Evolutionary conservation across 257 asterid genomes (phyloP), one percentile per base, ranked within the genome.

Genomic region (Pogostemon cablin): DNA sequence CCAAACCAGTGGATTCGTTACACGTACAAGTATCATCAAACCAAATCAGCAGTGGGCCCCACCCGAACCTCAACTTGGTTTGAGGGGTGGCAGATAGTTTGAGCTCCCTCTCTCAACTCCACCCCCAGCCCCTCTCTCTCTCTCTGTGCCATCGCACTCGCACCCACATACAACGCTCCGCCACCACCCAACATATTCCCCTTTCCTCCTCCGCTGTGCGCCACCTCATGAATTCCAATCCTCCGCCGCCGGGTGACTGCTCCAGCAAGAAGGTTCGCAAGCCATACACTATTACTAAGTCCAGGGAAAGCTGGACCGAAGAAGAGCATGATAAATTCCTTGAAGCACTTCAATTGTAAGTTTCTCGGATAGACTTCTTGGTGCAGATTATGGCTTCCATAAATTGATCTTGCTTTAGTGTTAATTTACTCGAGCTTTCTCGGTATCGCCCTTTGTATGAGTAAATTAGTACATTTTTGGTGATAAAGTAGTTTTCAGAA

Each of bases 311-410:
- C 81, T 90, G 97, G 97, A 86, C 89, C 1, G 97, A 88, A 17
- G 97, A 90, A 77, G 97, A 90, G 79, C 97, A 90, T 73, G 96
- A 90, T 80, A 90, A 90, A 81, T 90, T 90, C 78, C 90, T 90
- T 4, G 96, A 90, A 85, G 97, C 97, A 38, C 92, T 90, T 25
- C 97, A 90, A 77, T 89, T 90, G 97, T 90, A 74, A 79, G 79
- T 67, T 40, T 66, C 82, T 53, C 25, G 32, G 32, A 25, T 25
- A 25, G 32, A 25, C 1, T 25, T 25, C 32, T 25, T 25, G 32
- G 32, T 25, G 32, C 2, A 25, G 32, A 25, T 25, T 1, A 25
- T 25, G 32, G 32, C 39, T 73, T 12, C 3, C 8, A 2, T 39
- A 9, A 34, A 39, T 10, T 61, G 57, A 35, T 52, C 38, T 37